Evolutionary conservation across 495 filamentous ascomycete species (phyloP).

Genomic region (Tuber calosporum): DNA sequence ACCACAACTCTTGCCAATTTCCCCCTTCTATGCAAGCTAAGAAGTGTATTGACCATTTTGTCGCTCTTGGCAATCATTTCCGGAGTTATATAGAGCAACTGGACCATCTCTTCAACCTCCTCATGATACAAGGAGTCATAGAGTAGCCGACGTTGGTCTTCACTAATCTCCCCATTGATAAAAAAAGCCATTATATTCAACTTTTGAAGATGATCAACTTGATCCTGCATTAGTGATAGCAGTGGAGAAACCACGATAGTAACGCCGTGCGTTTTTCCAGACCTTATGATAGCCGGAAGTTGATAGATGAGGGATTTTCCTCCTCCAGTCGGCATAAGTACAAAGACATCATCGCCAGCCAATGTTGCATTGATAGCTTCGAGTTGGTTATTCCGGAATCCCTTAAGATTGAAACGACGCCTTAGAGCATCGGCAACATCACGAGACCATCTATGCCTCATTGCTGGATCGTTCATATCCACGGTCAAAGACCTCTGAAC

Average conservation of each 20-base stretch:
- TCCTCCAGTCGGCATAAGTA: slow-evolving; percentile 95
- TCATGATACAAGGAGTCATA: slow-evolving; percentile 53
- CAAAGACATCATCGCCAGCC: slow-evolving; percentile 76
- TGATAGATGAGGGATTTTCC: slow-evolving; percentile 98
- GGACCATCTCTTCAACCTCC: slow-evolving; percentile 60
- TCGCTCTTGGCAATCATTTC: slow-evolving; percentile 87
- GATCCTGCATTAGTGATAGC: slow-evolving; percentile 92
- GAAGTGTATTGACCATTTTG: slow-evolving; percentile 54
- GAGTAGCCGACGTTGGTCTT: slow-evolving; percentile 54
- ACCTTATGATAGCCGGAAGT: slow-evolving; percentile 74
- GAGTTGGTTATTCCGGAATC: slow-evolving; percentile 85
- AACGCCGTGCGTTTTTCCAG: slow-evolving; percentile 73
- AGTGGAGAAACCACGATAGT: slow-evolving; percentile 93
- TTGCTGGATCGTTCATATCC: slow-evolving; percentile 43
- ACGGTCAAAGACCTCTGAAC: slow-evolving; percentile 31
- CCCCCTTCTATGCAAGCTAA: slow-evolving; percentile 54
- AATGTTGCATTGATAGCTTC: slow-evolving; percentile 94
- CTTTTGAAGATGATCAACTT: slow-evolving; percentile 70
- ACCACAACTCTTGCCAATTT: slow-evolving; percentile 87
- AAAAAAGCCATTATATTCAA: slow-evolving; percentile 69
- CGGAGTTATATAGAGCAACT: slow-evolving; percentile 88
- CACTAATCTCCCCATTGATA: slow-evolving; percentile 65
- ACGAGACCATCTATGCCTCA: slow-evolving; percentile 66
- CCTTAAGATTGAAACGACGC: slow-evolving; percentile 71
- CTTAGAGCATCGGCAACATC: slow-evolving; percentile 73